Base-by-base conservation (phyloP, 495 filamentous ascomycete genomes). In the Trichoderma virens region DNA sequence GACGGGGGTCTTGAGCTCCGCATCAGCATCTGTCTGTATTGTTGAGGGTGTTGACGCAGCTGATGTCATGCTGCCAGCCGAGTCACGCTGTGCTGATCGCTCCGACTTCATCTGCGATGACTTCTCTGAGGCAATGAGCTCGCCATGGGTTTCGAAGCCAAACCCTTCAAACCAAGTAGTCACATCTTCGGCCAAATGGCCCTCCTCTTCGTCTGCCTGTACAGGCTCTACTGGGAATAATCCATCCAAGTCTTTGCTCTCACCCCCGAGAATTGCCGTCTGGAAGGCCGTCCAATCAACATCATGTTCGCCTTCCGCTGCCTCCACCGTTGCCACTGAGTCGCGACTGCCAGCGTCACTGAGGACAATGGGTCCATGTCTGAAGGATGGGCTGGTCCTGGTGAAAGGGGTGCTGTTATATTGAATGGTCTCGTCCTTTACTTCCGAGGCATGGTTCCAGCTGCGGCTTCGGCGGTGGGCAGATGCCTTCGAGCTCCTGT, bases 221-320 rank as follows among this genome's bases (percentile, higher is more conserved):
- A 30, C 25, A 11, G 5, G 1, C 23, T 56, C 51, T 18, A 28
- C 25, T 16, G 51, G 51, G 9, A 56, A 30, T 3, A 56, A 6
- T 1, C 9, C 78, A 47, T 70, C 70, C 62, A 80, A 72, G 64
- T 75, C 76, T 65, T 78, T 78, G 35, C 78, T 78, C 18, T 75
- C 75, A 6, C 76, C 79, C 28, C 81, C 80, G 0, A 76, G 70
- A 56, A 83, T 82, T 9, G 82, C 80, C 72, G 83, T 82, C 68
- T 85, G 81, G 67, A 82, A 83, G 13, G 81, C 81, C 23, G 80
- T 82, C 81, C 79, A 83, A 71, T 85, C 81, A 8, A 85, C 70
- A n/a, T 1, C 25, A 14, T 30, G 23, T 30, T 71, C 75, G 30
- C 80, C 76, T 61, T 80, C 79, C 11, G 34, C 6, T 18, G 27